These are phyloP conservation scores for Boletellus deceptivus DNA, from an alignment of 1,284 basidiomycete species.

Conservation along the genomic window DNA sequence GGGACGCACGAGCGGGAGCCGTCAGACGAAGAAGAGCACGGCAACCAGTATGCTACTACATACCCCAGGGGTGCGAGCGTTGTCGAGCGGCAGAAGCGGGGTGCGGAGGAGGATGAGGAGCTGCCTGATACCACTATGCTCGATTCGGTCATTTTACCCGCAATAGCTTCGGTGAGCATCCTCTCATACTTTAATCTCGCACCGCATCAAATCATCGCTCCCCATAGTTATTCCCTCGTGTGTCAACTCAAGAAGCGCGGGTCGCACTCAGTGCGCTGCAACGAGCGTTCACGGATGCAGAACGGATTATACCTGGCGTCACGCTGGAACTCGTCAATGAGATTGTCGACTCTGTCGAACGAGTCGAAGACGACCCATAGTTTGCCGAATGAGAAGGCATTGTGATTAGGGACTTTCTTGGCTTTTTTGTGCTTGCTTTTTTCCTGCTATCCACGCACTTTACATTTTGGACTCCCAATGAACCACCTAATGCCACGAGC, in stretches of 20 bases:
- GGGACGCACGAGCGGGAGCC: slow-evolving; percentile 40
- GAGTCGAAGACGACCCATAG: slow-evolving; percentile 65
- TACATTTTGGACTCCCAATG: not conserved
- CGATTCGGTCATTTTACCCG: slow-evolving; percentile 91
- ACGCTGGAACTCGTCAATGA: slow-evolving; percentile 81
- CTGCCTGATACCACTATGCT: slow-evolving; percentile 86
- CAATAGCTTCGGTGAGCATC: slow-evolving; percentile 79
- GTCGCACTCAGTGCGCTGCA: slow-evolving; percentile 81
- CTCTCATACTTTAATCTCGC: not conserved
- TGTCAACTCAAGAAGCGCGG: slow-evolving; percentile 84
- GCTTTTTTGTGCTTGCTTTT: slow-evolving; percentile 16
- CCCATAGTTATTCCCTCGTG: slow-evolving; percentile 79
- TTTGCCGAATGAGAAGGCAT: slow-evolving; percentile 6
- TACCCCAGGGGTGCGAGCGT: slow-evolving; percentile 16
- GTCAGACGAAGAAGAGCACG: slow-evolving; percentile 69
- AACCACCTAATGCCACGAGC: slow-evolving; percentile 11
- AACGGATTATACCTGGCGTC: slow-evolving; percentile 83
- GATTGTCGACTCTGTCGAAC: slow-evolving; percentile 89
- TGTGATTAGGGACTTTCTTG: slow-evolving; percentile 1
- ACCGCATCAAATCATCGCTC: slow-evolving; percentile 9
- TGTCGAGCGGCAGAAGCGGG: slow-evolving; percentile 40
- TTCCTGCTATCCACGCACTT: not conserved
- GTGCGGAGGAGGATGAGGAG: slow-evolving; percentile 53
- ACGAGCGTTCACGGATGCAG: slow-evolving; percentile 88
- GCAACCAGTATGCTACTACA: slow-evolving; percentile 41